A percentile compares a stretch with the other conserved stretches of the same genome.
Evolutionary conservation across 352 stramenopile species (phyloP).

Genomic region (Sclerospora graminicola): DNA sequence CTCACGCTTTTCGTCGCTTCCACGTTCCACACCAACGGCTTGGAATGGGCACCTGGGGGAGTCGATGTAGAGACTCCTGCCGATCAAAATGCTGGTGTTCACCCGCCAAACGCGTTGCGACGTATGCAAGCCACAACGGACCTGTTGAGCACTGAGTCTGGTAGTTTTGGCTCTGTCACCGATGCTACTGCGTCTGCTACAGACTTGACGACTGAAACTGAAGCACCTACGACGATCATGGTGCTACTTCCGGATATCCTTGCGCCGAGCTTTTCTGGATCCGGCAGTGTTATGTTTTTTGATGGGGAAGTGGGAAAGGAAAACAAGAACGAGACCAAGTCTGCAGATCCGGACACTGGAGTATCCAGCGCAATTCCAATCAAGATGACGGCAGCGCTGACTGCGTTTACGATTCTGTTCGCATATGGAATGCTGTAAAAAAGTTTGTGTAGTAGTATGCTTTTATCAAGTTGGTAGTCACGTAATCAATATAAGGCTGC

Average conservation of each 20-base stretch:
- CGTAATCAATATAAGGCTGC: too few species aligned
- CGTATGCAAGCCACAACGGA: conserved; percentile 18
- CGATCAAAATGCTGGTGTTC: conserved; percentile 1
- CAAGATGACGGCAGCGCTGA: conserved; percentile 7
- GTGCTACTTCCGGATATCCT: conserved; percentile 41
- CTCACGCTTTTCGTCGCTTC: conserved; percentile 10
- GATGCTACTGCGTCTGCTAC: conserved; percentile 9
- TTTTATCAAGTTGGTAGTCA: too few species aligned
- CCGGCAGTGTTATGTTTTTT: conserved; percentile 35
- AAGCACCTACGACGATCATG: conserved; percentile 42
- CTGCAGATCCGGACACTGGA: conserved; percentile 10
- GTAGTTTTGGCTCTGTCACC: conserved; percentile 5
- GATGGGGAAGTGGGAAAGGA: conserved; percentile 13
- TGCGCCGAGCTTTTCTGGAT: conserved; percentile 32
- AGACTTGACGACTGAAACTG: conserved; percentile 14
- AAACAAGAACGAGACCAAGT: conserved; percentile 11
- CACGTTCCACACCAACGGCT: conserved; percentile 6
- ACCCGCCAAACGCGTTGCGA: conserved; percentile 10
- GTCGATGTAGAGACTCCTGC: conserved; percentile 17
- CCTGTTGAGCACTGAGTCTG: conserved; percentile 8
- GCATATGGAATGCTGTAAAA: conserved; percentile 12
- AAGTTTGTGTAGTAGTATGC: too few species aligned
- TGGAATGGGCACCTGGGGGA: conserved; percentile 18
- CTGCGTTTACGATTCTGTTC: conserved; percentile 11
- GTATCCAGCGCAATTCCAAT: conserved; percentile 8